Evolutionary conservation across 2,329 filamentous ascomycete genomes (phyloP), one percentile per base, ranked within the genome.

Genomic region (Fusarium gaditjirri): DNA sequence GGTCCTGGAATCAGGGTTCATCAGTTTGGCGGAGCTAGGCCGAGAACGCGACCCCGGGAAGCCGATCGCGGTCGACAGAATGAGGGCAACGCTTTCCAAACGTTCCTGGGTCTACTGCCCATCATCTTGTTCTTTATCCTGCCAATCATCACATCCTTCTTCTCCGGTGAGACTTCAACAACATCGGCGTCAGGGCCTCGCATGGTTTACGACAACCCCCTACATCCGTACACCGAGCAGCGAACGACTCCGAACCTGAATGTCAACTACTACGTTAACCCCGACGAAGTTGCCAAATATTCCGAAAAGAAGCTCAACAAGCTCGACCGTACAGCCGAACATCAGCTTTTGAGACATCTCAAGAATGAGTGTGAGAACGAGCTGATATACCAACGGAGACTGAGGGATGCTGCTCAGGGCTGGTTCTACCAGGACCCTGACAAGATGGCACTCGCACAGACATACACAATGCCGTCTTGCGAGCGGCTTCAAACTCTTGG

Each of bases 1-100:
- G 94, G 94, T 12, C 94, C 95, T 6, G 95, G 95, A 25, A 91
- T 99, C 76, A 90, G 95, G 68, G 94, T 99, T 68, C 96, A 98
- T 81, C 95, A 98, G 80, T 98, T 99, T 81, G 95, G 95, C 75
- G 95, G 96, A 59, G 88, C 85, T 10, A 87, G 89, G 60, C 94
- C 95, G 29, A 89, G 94, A 75, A 87, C 92, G 82, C 88, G 96
- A 78, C 94, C 95, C 25, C 90, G 88, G 77, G 86, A 92, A 73
- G 86, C 87, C 36, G 89, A 87, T 72, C 86, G 82, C 16, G 75
- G 73, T 21, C 75, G 75, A 75, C 83, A 85, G 70, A 85, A 85
- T 76, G 80, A 85, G 68, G 82, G 85, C 68, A 85, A 87, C 54
- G 87, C 85, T 54, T 78, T 90, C 75, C 85, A 86, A 78, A 87